Evolutionary conservation across 495 filamentous ascomycete genomes (phyloP).

Genomic region (Viridothelium virens): DNA sequence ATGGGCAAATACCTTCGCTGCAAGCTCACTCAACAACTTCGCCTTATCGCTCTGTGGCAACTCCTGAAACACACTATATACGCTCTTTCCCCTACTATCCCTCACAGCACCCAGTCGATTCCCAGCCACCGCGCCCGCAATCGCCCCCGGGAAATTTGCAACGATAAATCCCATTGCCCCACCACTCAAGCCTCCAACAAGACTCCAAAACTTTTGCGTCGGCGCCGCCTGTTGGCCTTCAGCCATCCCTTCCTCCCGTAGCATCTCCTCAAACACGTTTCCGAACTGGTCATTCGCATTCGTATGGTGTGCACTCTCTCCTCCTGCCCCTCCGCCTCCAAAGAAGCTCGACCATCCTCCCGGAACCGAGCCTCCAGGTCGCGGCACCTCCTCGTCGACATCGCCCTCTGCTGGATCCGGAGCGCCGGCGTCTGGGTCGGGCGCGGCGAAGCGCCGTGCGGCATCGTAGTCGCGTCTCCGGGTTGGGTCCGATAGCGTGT

Average conservation of each 20-base stretch:
- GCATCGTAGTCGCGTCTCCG: slow-evolving; percentile 87
- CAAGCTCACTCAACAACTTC: slow-evolving; percentile 48
- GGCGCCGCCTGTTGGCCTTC: slow-evolving; percentile 48
- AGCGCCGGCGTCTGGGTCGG: slow-evolving; percentile 29
- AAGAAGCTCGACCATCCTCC: slow-evolving; percentile 52
- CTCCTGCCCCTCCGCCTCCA: slow-evolving; percentile 38
- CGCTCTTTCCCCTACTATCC: slow-evolving; percentile 88
- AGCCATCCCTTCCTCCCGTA: slow-evolving; percentile 83
- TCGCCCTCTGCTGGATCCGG: slow-evolving; percentile 39
- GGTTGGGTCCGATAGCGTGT: slow-evolving; percentile 72
- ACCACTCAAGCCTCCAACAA: slow-evolving; percentile 79
- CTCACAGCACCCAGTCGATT: slow-evolving; percentile 81
- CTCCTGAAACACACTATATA: slow-evolving; percentile 82
- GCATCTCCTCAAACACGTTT: slow-evolving; percentile 93
- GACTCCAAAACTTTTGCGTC: slow-evolving; percentile 72
- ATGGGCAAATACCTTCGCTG: slow-evolving; percentile 39
- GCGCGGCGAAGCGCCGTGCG: slow-evolving; percentile 45
- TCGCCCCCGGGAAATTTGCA: slow-evolving; percentile 76
- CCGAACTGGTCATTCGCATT: slow-evolving; percentile 72
- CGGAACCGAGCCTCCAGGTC: slow-evolving; percentile 20
- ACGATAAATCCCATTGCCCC: slow-evolving; percentile 92
- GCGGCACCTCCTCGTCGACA: slow-evolving; percentile 53
- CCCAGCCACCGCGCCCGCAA: slow-evolving; percentile 88
- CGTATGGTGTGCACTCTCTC: slow-evolving; percentile 33
- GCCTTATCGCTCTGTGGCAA: slow-evolving; percentile 73